Evolutionary conservation across 352 stramenopile species (phyloP).

Genomic region (Elongisporangium undulatum): DNA sequence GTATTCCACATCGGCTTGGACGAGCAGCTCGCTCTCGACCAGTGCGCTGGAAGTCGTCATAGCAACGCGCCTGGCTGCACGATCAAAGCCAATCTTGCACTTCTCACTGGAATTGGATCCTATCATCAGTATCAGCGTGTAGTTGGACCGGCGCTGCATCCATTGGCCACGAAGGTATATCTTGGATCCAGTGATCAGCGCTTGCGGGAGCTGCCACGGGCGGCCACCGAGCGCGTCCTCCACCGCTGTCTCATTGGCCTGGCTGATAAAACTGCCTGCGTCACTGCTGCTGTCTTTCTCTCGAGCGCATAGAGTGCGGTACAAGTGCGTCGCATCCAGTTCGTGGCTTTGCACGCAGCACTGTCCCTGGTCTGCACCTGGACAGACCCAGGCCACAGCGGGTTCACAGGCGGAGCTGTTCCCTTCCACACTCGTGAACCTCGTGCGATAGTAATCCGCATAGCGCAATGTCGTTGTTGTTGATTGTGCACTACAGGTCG

Average conservation of each 20-base stretch:
- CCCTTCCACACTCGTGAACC: neutral
- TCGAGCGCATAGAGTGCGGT: slow-evolving; percentile 7
- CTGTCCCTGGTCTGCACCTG: slow-evolving; percentile 1
- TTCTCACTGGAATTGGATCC: neutral
- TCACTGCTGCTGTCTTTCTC: neutral
- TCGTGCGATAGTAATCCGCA: neutral
- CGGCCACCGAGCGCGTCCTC: neutral
- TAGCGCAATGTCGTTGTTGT: neutral
- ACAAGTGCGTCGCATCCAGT: slow-evolving; percentile 1
- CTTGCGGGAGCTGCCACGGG: slow-evolving; percentile 1
- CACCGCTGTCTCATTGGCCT: slow-evolving; percentile 1
- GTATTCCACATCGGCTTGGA: slow-evolving; percentile 7
- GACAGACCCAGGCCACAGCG: slow-evolving; percentile 14
- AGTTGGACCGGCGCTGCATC: neutral
- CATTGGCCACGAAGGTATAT: slow-evolving; percentile 15
- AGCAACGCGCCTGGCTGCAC: neutral
- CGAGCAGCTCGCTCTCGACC: slow-evolving; percentile 1
- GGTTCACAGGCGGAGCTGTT: slow-evolving; percentile 7
- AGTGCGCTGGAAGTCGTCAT: neutral
- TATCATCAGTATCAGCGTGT: slow-evolving; percentile 2
- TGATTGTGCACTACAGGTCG: neutral
- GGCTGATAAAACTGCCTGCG: neutral
- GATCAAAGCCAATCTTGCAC: slow-evolving; percentile 8
- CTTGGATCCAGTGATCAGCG: slow-evolving; percentile 3
- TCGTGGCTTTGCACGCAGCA: slow-evolving; percentile 12